Base-by-base conservation (phyloP, 192 early-diverging fungal species). In the Rhizophagus sp. region DNA sequence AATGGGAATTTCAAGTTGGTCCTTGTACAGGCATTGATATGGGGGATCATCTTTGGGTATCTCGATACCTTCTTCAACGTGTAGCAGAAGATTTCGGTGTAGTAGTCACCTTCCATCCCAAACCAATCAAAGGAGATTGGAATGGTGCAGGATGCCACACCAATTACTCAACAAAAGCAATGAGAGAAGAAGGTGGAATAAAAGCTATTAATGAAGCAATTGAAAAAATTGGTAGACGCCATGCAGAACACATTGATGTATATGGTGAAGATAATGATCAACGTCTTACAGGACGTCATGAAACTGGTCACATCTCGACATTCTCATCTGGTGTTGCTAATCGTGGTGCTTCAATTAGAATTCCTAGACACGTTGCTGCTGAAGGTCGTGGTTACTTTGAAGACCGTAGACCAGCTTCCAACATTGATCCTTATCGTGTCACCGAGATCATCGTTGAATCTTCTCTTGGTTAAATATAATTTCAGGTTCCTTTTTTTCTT, bases 11-110 rank as follows among this genome's bases (percentile, higher is more conserved):
- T 76, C 88, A 89, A 81, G 86, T 89, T 62, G 88, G 88, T 62
- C 88, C 88, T 15, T 89, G 88, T 75, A 83, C 82, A 78, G 88
- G 88, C 44, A 88, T 89, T 74, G 79, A 81, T 7, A 83, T 86
- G 82, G 88, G 88, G 27, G 88, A 89, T 71, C 85, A 89, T 73
- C 82, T 89, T 25, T 89, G 88, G 88, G 81, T 89, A 17, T 76
- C 88, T 61, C 81, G 88, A 44, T 89, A 84, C 62, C 15, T 89
- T 34, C 68, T 89, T 19, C 74, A 89, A 25, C 88, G 88, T 69
- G 88, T 89, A 17, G 83, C 88, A 22, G 88, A 89, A 85, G 88
- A 89, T 85, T 89, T 89, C 82, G 87, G 85, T 69, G 75, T 89
- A 50, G 80, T 81, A 4, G 88, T 89, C 19, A 84, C 87, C 2